Evolutionary conservation across 768 basidiomycete genomes (phyloP).

Genomic region (Tremella fuciformis): DNA sequence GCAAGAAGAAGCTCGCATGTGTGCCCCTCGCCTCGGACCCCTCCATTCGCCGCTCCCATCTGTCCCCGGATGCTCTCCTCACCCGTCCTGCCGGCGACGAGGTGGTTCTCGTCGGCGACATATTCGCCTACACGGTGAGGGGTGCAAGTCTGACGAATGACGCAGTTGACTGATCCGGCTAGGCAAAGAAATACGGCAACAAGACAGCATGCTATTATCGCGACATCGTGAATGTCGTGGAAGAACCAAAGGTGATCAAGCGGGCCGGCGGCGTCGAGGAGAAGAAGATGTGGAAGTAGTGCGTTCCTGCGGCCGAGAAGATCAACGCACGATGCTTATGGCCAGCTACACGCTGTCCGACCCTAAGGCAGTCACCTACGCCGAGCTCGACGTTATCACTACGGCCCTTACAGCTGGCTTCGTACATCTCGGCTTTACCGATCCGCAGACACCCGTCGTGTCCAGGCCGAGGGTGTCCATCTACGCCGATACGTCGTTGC

Average conservation of each 20-base stretch:
- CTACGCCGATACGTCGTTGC: conserved; percentile 49
- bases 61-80: conserved; percentile 43
- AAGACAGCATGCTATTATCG: conserved; percentile 38
- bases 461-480: conserved; percentile 40
- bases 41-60: conserved; percentile 35
- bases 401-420: conserved; percentile 37
- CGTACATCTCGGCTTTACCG: conserved; percentile 32
- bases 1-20: conserved; percentile 8
- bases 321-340: background rate
- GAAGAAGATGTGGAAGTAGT: conserved; percentile 52
- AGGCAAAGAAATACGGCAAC: conserved; percentile 46
- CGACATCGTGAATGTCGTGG: conserved; percentile 44
- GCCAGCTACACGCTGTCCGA: conserved; percentile 48
- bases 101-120: conserved; percentile 44
- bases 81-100: conserved; percentile 37
- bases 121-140: conserved; percentile 39
- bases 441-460: conserved; percentile 15
- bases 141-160: background rate
- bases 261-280: conserved; percentile 41
- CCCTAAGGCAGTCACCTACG: conserved; percentile 46
- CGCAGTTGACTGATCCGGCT: conserved; percentile 1
- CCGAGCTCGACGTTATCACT: conserved; percentile 28
- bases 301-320: conserved; percentile 13
- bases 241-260: conserved; percentile 47
- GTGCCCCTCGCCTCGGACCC: conserved; percentile 37